Evolutionary conservation across 2,329 filamentous ascomycete genomes (phyloP).

Genomic region (Ascomycota sp.): DNA sequence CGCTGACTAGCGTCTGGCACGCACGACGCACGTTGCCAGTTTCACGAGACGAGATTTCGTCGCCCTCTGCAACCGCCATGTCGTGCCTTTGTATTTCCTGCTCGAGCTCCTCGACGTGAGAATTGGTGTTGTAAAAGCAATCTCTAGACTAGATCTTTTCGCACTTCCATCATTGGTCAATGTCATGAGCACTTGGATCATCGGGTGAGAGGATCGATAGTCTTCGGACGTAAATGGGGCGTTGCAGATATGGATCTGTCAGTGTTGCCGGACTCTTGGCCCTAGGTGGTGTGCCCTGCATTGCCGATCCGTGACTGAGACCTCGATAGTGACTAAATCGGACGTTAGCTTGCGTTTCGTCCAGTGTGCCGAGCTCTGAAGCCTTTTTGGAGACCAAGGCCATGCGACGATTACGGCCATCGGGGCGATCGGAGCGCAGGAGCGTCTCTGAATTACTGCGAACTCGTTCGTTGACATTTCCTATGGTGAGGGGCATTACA

Average conservation of each 20-base stretch:
- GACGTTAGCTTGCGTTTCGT: slow-evolving; percentile 41
- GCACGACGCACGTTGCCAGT: slow-evolving; percentile 45
- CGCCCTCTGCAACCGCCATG: slow-evolving; percentile 22
- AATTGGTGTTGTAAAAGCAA: slow-evolving; percentile 47
- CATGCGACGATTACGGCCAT: slow-evolving; percentile 41
- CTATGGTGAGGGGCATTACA: slow-evolving; percentile 49
- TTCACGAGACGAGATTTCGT: slow-evolving; percentile 27
- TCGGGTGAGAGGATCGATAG: slow-evolving; percentile 42
- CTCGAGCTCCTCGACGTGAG: slow-evolving; percentile 44
- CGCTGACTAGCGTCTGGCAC: slow-evolving; percentile 40
- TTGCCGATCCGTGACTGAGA: slow-evolving; percentile 47
- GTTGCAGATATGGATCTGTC: slow-evolving; percentile 33
- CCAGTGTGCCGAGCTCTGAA: slow-evolving; percentile 39
- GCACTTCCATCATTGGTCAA: slow-evolving; percentile 38
- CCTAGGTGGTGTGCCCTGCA: slow-evolving; percentile 28
- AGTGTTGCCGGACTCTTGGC: slow-evolving; percentile 37
- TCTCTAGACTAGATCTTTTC: slow-evolving; percentile 42
- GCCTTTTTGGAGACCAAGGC: slow-evolving; percentile 39
- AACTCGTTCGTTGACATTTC: slow-evolving; percentile 46
- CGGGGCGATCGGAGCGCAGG: slow-evolving; percentile 29
- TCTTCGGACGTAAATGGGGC: slow-evolving; percentile 41
- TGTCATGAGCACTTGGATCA: slow-evolving; percentile 44
- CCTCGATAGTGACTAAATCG: slow-evolving; percentile 47
- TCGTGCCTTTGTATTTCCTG: slow-evolving; percentile 44
- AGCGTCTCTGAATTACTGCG: slow-evolving; percentile 46